These are phyloP conservation scores for Pythium monospermum DNA, from an alignment of 352 stramenopile genomes.

Conservation along the genomic window DNA sequence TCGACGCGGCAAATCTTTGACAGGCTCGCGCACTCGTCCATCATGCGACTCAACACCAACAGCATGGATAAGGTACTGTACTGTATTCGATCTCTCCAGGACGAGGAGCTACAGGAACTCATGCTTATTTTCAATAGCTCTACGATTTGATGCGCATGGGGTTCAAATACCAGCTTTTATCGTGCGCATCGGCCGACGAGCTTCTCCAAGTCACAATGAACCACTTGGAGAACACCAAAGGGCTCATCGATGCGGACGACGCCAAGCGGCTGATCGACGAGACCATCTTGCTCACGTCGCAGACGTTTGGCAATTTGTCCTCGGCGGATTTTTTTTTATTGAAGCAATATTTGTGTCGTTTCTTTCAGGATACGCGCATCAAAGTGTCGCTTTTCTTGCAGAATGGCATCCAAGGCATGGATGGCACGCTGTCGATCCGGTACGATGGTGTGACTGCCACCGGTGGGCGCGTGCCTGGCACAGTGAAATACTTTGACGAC, in stretches of 20 bases:
- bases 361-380: slow-evolving; percentile 89
- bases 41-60: slow-evolving; percentile 92
- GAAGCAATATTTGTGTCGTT: slow-evolving; percentile 82
- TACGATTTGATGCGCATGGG: slow-evolving; percentile 95
- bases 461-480: slow-evolving; percentile 63
- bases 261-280: slow-evolving; percentile 71
- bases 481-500: slow-evolving; percentile 61
- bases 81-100: too few species aligned
- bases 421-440: slow-evolving; percentile 79
- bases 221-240: slow-evolving; percentile 72
- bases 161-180: slow-evolving; percentile 92
- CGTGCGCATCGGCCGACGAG: slow-evolving; percentile 75
- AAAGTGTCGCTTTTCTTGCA: slow-evolving; percentile 91
- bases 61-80: slow-evolving; percentile 87
- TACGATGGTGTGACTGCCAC: slow-evolving; percentile 68
- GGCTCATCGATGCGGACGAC: slow-evolving; percentile 58
- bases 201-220: slow-evolving; percentile 88
- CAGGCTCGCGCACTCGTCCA: slow-evolving; percentile 89
- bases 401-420: slow-evolving; percentile 76
- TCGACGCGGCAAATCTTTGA: slow-evolving; percentile 91
- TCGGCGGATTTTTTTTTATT: slow-evolving; percentile 74
- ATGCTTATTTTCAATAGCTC: too few species aligned
- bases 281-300: slow-evolving; percentile 69
- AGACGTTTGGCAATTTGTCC: slow-evolving; percentile 65
- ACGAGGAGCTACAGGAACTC: too few species aligned